A percentile compares a stretch with the other conserved stretches of the same genome.
These are phyloP conservation scores for Hamigera avellanea DNA, from an alignment of 495 filamentous ascomycete genomes.

Conservation along the genomic window DNA sequence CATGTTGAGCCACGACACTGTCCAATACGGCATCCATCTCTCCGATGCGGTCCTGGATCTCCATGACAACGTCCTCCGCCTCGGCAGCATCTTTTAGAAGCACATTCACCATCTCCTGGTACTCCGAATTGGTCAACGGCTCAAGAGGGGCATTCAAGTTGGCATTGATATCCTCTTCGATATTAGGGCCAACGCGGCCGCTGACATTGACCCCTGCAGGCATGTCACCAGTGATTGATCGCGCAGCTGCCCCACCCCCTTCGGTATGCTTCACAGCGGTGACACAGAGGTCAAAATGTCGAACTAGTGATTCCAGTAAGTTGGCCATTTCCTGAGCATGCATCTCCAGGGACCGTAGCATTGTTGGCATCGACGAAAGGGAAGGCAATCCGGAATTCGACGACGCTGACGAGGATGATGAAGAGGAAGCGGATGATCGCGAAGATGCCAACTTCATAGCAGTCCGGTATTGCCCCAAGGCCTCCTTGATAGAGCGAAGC, in stretches of 20 bases:
- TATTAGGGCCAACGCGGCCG: constrained; percentile 35
- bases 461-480: constrained; percentile 35
- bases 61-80: constrained; percentile 80
- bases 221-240: constrained; percentile 46
- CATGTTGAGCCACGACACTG: constrained; percentile 42
- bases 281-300: constrained; percentile 90
- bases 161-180: constrained; percentile 46
- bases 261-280: constrained; percentile 87
- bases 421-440: constrained; percentile 20
- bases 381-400: constrained; percentile 27
- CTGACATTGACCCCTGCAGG: constrained; percentile 47
- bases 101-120: constrained; percentile 71
- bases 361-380: constrained; percentile 45
- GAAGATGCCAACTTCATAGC: constrained; percentile 30
- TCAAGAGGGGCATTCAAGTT: constrained; percentile 43
- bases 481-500: constrained; percentile 48
- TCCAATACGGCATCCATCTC: constrained; percentile 60
- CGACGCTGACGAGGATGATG: constrained; percentile 24
- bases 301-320: constrained; percentile 69
- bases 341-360: constrained; percentile 61
- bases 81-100: constrained; percentile 73
- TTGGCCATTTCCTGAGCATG: constrained; percentile 78
- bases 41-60: constrained; percentile 63
- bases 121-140: constrained; percentile 62
- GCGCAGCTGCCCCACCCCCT: constrained; percentile 65